phyloP scores from a whole-genome alignment of 2,329 filamentous ascomycete species.

The Botrytis tulipae region DNA sequence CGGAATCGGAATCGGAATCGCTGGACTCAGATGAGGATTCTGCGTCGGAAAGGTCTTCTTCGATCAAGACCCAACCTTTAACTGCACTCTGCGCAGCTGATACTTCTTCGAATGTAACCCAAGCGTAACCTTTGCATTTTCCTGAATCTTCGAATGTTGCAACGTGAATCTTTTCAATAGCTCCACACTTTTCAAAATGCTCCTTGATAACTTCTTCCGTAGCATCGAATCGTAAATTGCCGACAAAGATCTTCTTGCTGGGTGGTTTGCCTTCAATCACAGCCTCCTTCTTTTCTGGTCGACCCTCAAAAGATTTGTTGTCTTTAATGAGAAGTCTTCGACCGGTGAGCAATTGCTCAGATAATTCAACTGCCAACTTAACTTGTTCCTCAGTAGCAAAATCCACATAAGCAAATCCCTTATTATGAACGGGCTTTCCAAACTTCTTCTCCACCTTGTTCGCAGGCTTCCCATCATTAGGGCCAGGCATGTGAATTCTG shows the following conservation, averaged over 20 bases:
- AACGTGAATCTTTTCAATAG: constrained; percentile 78
- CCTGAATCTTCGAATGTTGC: constrained; percentile 95
- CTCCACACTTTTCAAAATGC: constrained; percentile 83
- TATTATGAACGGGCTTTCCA: constrained; percentile 55
- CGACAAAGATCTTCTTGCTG: constrained; percentile 82
- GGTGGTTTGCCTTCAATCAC: constrained; percentile 57
- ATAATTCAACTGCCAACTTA: constrained; percentile 75
- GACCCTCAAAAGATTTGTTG: constrained; percentile 84
- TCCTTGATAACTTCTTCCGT: constrained; percentile 76
- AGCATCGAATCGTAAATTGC: constrained; percentile 79
- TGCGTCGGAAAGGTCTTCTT: constrained; percentile 48
- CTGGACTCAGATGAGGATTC: constrained; percentile 33
- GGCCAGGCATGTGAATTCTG: constrained; percentile 58
- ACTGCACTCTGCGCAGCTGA: constrained; percentile 74
- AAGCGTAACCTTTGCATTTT: constrained; percentile 97
- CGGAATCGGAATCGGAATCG: constrained; percentile 37
- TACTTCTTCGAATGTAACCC: constrained; percentile 84
- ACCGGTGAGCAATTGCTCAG: constrained; percentile 75
- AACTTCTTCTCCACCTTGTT: constrained; percentile 37
- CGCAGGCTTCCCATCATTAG: constrained; percentile 44
- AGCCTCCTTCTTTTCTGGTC: constrained; percentile 61
- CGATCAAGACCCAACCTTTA: constrained; percentile 73
- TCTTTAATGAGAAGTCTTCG: constrained; percentile 91
- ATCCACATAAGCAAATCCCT: constrained; percentile 95
- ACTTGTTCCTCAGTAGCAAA: constrained; percentile 67